phyloP scores from a whole-genome alignment of 371 early-diverging fungal genomes.

The Zychaea mexicana region DNA sequence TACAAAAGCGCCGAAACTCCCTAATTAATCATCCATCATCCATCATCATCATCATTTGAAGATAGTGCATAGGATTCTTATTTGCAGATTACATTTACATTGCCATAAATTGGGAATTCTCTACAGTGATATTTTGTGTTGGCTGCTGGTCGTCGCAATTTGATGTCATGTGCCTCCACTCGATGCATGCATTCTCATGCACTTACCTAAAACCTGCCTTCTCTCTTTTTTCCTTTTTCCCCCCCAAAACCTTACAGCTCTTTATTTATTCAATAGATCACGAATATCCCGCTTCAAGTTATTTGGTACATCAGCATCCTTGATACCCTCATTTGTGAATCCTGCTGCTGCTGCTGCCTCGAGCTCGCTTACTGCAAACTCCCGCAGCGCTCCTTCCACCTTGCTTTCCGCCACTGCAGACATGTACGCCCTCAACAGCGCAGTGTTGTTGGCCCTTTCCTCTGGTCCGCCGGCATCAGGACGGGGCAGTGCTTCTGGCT shows the following conservation, averaged over 20 bases:
- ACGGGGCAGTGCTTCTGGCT: constrained; percentile 14
- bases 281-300: constrained; percentile 9
- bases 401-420: constrained; percentile 13
- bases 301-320: background rate
- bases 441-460: background rate
- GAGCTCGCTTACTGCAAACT: constrained; percentile 11
- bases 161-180: background rate
- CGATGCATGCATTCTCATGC: background rate
- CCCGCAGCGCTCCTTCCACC: constrained; percentile 8
- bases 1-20: background rate
- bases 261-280: background rate
- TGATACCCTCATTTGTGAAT: too few relatives aligned
- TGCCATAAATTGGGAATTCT: too few relatives aligned
- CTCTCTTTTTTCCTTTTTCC: too few relatives aligned
- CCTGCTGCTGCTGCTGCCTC: too few relatives aligned
- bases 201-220: background rate
- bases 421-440: constrained; percentile 14
- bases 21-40: background rate
- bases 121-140: too few relatives aligned
- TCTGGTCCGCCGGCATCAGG: background rate
- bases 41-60: too few relatives aligned
- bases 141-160: too few relatives aligned
- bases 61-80: background rate
- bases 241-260: background rate
- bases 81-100: background rate